Conservation (phyloP, 2,329 filamentous ascomycete species). For the Hortaea sp. region DNA sequence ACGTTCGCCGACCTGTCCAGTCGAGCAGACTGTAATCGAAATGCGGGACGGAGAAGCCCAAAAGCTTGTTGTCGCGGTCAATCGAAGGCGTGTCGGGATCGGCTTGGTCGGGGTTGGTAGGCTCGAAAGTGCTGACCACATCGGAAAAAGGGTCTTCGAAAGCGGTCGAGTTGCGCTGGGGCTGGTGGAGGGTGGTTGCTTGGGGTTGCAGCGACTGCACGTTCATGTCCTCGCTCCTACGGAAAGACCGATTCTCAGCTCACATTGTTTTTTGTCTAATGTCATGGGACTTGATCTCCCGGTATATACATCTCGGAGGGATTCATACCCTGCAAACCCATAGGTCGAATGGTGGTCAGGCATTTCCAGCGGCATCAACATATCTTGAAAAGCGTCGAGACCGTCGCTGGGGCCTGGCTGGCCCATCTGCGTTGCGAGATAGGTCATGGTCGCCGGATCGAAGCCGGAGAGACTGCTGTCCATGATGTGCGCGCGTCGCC, state of each 20-base stretch:
- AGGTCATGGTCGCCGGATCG: slow-evolving; percentile 42
- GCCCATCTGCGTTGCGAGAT: slow-evolving; percentile 47
- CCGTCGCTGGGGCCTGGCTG: slow-evolving; percentile 43
- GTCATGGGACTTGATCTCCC: not conserved
- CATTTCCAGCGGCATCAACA: slow-evolving; percentile 44
- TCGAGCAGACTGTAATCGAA: slow-evolving; percentile 54
- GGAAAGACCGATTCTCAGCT: slow-evolving; percentile 2
- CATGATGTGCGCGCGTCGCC: slow-evolving; percentile 8
- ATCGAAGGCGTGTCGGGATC: slow-evolving; percentile 45
- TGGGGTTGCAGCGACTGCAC: slow-evolving; percentile 14
- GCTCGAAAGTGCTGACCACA: slow-evolving; percentile 39
- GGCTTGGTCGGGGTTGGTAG: slow-evolving; percentile 27
- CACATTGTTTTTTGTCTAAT: not conserved
- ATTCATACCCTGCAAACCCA: slow-evolving; percentile 48
- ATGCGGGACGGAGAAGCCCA: slow-evolving; percentile 40
- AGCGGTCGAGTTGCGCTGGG: slow-evolving; percentile 27
- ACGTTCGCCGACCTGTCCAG: slow-evolving; percentile 52
- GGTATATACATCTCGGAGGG: not conserved
- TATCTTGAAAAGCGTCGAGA: slow-evolving; percentile 30
- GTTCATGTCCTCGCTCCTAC: slow-evolving; percentile 21
- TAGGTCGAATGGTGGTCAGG: slow-evolving; percentile 51
- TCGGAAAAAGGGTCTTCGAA: slow-evolving; percentile 44
- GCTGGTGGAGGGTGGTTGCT: slow-evolving; percentile 12
- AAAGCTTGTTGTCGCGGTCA: slow-evolving; percentile 51
- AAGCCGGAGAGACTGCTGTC: slow-evolving; percentile 16